Conservation (phyloP, 352 stramenopile genomes). For the Globisporangium cystogenes region DNA sequence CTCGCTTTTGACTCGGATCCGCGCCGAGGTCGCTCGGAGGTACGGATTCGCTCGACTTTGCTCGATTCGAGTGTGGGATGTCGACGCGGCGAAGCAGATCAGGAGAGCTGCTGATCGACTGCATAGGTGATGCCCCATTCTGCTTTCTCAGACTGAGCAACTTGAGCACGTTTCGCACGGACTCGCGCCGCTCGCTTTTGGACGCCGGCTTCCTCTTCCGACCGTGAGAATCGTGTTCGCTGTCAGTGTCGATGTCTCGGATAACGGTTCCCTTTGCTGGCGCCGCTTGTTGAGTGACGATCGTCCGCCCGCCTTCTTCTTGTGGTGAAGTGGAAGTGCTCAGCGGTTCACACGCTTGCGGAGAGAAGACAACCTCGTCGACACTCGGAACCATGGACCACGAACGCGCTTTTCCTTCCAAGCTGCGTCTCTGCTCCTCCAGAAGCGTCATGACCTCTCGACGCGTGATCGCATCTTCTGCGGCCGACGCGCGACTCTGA, state of each 20-base stretch:
- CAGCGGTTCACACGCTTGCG: neutral
- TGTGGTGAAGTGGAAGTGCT: neutral
- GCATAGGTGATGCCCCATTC: neutral
- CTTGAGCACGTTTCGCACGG: constrained; percentile 46
- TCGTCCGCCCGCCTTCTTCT: neutral
- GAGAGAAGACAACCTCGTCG: neutral
- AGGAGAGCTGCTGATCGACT: neutral
- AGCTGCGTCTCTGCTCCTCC: constrained; percentile 7
- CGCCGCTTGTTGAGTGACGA: neutral
- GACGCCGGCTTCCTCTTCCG: constrained; percentile 7
- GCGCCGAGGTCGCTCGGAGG: neutral
- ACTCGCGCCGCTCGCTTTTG: constrained; percentile 16
- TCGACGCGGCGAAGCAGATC: constrained; percentile 3
- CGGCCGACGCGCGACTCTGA: neutral
- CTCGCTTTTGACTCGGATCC: constrained; percentile 5
- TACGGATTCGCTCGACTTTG: neutral
- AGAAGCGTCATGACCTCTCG: constrained; percentile 9
- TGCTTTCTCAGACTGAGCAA: constrained; percentile 47
- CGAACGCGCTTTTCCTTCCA: constrained; percentile 7
- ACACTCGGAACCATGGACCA: neutral
- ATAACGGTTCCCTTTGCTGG: neutral
- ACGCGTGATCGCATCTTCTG: neutral
- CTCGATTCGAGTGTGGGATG: neutral
- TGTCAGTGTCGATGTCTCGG: constrained; percentile 4
- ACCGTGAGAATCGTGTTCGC: neutral